These are phyloP conservation scores for Penicillium sp. DNA, from an alignment of 2,329 filamentous ascomycete species.

Conservation along the genomic window DNA sequence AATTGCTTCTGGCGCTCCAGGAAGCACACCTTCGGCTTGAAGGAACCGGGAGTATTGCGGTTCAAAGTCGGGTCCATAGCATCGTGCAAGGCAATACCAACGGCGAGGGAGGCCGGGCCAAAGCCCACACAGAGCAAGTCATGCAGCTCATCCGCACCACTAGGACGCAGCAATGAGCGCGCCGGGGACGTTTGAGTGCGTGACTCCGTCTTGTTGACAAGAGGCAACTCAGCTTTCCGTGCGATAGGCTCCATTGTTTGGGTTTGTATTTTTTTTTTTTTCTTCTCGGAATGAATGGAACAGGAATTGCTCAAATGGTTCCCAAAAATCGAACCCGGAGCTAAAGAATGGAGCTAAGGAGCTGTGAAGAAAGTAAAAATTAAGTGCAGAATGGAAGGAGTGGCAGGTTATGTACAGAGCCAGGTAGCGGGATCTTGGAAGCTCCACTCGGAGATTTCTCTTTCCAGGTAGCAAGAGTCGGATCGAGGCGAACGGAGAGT, in stretches of 20 bases:
- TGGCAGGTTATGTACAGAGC: conserved; percentile 13
- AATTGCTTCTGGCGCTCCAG: conserved; percentile 82
- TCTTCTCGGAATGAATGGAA: not conserved
- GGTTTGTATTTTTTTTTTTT: not conserved
- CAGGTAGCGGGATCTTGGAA: conserved; percentile 3
- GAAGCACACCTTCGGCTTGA: conserved; percentile 73
- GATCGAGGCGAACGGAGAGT: conserved; percentile 14
- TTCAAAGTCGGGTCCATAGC: conserved; percentile 54
- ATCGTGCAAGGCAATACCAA: conserved; percentile 87
- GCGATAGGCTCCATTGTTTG: conserved; percentile 19
- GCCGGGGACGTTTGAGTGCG: conserved; percentile 18
- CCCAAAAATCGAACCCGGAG: not conserved
- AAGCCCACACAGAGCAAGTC: conserved; percentile 92
- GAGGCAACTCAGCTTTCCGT: conserved; percentile 28
- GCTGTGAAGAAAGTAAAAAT: conserved; percentile 8
- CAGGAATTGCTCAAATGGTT: not conserved
- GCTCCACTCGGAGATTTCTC: conserved; percentile 14
- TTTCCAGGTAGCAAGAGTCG: conserved; percentile 2
- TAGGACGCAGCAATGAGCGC: conserved; percentile 52
- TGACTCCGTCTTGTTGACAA: conserved; percentile 24
- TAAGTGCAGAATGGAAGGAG: not conserved
- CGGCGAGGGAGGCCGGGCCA: conserved; percentile 83
- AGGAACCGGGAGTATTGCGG: conserved; percentile 38
- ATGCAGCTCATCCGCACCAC: conserved; percentile 64
- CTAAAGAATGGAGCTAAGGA: conserved; percentile 9